Base-by-base conservation (phyloP, 2,329 filamentous ascomycete species). In the Xylaria sp. region DNA sequence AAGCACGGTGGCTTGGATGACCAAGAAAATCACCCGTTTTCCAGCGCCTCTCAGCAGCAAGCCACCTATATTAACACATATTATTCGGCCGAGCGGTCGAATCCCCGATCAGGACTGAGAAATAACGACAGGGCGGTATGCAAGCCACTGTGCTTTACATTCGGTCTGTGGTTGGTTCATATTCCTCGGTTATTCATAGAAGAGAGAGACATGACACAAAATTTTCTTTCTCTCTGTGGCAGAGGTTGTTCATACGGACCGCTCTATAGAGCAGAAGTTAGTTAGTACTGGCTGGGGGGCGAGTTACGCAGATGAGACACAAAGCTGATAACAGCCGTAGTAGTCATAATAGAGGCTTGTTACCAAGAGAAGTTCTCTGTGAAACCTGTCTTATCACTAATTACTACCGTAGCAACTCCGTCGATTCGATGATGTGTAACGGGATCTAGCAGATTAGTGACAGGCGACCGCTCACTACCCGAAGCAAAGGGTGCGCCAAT, bases 391-490 rank as follows among this genome's bases (percentile, higher is more conserved):
- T 57, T n/a, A 22, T 47, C 27, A 31, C 42, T 11, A 31, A 3
- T 45, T 11, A 55, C 44, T 42, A 42, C 53, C 15, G 17, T 27
- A 49, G 42, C 22, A 27, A 64, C 60, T 27, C 63, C 29, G 49
- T 58, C 58, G 22, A 66, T 61, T 31, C 42, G 17, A 61, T 45
- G 44, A 55, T 60, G 50, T 61, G 51, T 64, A 64, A 67, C 65
- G 56, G 65, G 64, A 67, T 62, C 64, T 69, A 64, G 57, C 42
- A 64, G 45, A 51, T 59, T 69, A 67, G 67, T 55, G 50, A 65
- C 42, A 67, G 56, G 53, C 33, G 58, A 61, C 59, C 53, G 38
- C 50, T 55, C 63, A 54, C 55, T 60, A 65, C 60, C 57, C 54
- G 44, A 58, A 54, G 36, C 60, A 53, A 27, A 39, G 44, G 13